phyloP scores from a whole-genome alignment of 2,329 filamentous ascomycete genomes.

The Xylaria sp. region DNA sequence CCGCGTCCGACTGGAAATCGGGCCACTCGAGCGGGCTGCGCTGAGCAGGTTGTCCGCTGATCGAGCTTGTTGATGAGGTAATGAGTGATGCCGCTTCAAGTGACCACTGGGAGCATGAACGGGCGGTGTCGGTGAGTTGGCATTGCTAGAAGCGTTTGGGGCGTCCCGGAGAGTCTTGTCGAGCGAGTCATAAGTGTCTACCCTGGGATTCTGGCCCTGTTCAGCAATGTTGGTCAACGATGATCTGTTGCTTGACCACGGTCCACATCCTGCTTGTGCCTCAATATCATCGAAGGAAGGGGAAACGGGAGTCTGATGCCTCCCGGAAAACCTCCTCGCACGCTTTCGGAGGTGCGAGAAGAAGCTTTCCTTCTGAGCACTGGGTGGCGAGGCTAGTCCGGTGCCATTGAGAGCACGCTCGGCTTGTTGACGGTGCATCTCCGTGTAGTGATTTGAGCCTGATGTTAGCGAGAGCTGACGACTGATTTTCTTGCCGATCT shows the following conservation, averaged over 20 bases:
- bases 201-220: slow-evolving; percentile 44
- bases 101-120: slow-evolving; percentile 47
- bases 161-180: slow-evolving; percentile 54
- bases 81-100: slow-evolving; percentile 61
- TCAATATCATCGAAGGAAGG: slow-evolving; percentile 82
- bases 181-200: slow-evolving; percentile 54
- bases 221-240: slow-evolving; percentile 67
- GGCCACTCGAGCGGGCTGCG: slow-evolving; percentile 50
- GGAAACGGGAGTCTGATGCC: slow-evolving; percentile 76
- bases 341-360: slow-evolving; percentile 96
- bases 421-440: slow-evolving; percentile 83
- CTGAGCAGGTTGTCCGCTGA: slow-evolving; percentile 59
- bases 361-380: slow-evolving; percentile 87
- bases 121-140: slow-evolving; percentile 46
- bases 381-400: slow-evolving; percentile 69
- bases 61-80: slow-evolving; percentile 57
- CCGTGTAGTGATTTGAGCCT: slow-evolving; percentile 86
- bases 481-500: slow-evolving; percentile 83
- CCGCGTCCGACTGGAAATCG: slow-evolving; percentile 74
- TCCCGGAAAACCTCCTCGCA: slow-evolving; percentile 83
- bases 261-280: slow-evolving; percentile 84
- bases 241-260: slow-evolving; percentile 80
- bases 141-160: slow-evolving; percentile 45
- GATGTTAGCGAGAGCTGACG: slow-evolving; percentile 90
- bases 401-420: slow-evolving; percentile 85